Conservation (phyloP, 2,329 filamentous ascomycete genomes). For the Botrytis elliptica region DNA sequence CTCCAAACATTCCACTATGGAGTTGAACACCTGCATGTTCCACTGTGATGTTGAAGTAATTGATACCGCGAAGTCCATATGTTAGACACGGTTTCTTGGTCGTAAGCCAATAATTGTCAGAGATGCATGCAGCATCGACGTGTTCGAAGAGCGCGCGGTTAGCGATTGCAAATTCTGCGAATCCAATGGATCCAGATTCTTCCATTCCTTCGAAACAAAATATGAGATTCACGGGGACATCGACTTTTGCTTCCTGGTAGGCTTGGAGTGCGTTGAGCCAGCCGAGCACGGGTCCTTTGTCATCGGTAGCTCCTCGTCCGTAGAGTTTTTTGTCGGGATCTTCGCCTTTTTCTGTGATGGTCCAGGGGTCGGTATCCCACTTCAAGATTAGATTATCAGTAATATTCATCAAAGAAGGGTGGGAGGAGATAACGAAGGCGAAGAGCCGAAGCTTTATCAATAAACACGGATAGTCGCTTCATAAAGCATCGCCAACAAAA, state of each 20-base stretch:
- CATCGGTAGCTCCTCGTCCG: constrained; percentile 10
- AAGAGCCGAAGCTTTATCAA: too few relatives aligned
- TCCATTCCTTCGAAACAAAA: constrained; percentile 22
- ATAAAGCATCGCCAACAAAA: neutral
- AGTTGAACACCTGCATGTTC: neutral
- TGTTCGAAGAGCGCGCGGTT: neutral
- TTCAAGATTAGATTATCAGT: neutral
- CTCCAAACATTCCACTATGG: constrained; percentile 18
- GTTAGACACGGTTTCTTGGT: constrained; percentile 9
- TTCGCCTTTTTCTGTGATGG: neutral
- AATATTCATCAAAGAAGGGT: neutral
- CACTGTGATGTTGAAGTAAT: constrained; percentile 12
- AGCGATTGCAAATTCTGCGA: neutral
- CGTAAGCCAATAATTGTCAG: constrained; percentile 19
- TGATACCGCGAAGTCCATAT: constrained; percentile 14
- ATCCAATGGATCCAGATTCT: constrained; percentile 12
- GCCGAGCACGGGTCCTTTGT: constrained; percentile 15
- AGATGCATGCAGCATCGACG: constrained; percentile 10
- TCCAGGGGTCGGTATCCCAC: constrained; percentile 14
- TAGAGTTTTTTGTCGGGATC: neutral
- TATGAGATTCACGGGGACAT: constrained; percentile 7
- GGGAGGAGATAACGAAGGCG: too few relatives aligned
- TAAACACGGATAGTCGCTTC: too few relatives aligned
- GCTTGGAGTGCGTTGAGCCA: constrained; percentile 18
- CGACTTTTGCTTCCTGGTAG: neutral